Conservation (phyloP, 495 filamentous ascomycete genomes). For the Aspergillus cavernicola region DNA sequence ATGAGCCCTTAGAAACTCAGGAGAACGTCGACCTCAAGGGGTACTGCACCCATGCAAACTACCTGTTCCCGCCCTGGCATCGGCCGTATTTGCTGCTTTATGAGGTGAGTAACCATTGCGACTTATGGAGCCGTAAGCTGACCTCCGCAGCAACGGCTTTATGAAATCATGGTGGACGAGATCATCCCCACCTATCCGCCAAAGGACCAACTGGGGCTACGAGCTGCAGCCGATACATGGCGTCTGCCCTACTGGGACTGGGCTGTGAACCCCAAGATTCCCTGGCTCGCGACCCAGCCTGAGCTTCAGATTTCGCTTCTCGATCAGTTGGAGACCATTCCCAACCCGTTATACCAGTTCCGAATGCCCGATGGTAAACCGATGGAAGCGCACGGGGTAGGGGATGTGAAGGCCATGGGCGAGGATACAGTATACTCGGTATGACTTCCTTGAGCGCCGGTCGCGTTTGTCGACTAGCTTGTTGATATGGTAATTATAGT, state of each 20-base stretch:
- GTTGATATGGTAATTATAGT: not conserved
- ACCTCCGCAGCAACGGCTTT: not conserved
- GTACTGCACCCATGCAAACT: not conserved
- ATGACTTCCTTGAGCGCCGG: not conserved
- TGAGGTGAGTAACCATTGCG: not conserved
- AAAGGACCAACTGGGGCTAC: not conserved
- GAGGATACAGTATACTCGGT: constrained; percentile 1
- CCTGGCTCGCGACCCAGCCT: not conserved
- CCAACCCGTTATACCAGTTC: not conserved
- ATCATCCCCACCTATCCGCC: not conserved
- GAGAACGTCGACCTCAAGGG: not conserved
- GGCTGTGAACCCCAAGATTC: not conserved
- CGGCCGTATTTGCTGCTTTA: not conserved
- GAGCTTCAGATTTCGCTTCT: not conserved
- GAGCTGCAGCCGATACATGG: not conserved
- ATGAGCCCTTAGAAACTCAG: not conserved
- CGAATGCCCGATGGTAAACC: not conserved
- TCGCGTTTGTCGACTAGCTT: not conserved
- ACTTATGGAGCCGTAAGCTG: not conserved
- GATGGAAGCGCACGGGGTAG: not conserved
- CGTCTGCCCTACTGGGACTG: constrained; percentile 2
- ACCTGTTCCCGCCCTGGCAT: not conserved
- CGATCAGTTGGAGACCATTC: not conserved
- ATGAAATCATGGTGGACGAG: not conserved
- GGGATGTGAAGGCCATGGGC: not conserved